Conservation (phyloP, 352 stramenopile genomes). For the Pythium periplocum region DNA sequence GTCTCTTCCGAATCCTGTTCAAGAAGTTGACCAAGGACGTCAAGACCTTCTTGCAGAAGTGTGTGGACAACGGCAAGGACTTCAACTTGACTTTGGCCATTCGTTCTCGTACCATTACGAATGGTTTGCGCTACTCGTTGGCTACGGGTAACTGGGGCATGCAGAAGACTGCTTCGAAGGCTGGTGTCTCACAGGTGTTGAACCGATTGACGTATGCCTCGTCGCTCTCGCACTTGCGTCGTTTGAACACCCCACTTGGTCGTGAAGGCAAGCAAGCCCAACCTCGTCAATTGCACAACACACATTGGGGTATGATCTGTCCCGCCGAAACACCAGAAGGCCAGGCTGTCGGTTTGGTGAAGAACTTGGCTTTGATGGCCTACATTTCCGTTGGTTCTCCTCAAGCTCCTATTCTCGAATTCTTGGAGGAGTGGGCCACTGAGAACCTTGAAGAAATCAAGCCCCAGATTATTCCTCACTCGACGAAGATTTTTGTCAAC, state of each 20-base stretch:
- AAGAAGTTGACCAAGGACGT: conserved; percentile 99
- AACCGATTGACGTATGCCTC: conserved; percentile 99
- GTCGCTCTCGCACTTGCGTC: conserved; percentile 97
- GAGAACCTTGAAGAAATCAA: conserved; percentile 98
- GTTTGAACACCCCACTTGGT: conserved; percentile 98
- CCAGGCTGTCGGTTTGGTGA: conserved; percentile 93
- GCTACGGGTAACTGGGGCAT: conserved; percentile 99
- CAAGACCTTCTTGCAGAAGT: conserved; percentile 90
- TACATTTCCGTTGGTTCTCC: conserved; percentile 95
- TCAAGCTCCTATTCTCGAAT: conserved; percentile 96
- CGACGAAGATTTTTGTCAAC: conserved; percentile 99
- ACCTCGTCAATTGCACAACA: conserved; percentile 99
- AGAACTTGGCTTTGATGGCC: conserved; percentile 99
- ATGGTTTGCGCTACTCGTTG: conserved; percentile 98
- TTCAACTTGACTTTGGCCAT: conserved; percentile 98
- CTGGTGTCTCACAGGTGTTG: conserved; percentile 98
- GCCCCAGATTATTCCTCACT: conserved; percentile 95
- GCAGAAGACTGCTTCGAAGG: conserved; percentile 92
- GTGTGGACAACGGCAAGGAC: conserved; percentile 89
- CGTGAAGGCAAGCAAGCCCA: conserved; percentile 99
- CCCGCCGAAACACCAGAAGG: conserved; percentile 94
- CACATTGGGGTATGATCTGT: conserved; percentile 99
- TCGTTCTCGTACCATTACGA: conserved; percentile 97
- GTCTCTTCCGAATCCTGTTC: conserved; percentile 98
- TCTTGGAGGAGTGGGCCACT: conserved; percentile 98